Evolutionary conservation across 2,329 filamentous ascomycete genomes (phyloP).

Genomic region (Metarhizium sp.): DNA sequence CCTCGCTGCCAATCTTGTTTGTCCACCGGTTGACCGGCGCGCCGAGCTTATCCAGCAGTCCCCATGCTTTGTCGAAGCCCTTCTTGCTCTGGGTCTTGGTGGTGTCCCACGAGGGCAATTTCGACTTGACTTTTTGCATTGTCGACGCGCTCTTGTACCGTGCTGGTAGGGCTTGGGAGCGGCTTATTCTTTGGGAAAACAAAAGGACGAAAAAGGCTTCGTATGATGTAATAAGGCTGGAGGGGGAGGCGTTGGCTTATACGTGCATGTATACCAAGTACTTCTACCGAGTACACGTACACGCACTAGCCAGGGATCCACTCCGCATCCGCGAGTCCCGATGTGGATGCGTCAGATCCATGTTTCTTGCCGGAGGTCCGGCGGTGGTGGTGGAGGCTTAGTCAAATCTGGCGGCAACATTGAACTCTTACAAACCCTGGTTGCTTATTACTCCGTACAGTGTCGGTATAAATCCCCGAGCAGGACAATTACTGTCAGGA

Average conservation of each 20-base stretch:
- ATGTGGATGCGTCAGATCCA: not conserved
- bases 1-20: constrained; percentile 70
- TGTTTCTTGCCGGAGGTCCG: not conserved
- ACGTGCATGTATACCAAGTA: not conserved
- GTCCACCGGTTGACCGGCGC: constrained; percentile 70
- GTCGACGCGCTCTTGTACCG: not conserved
- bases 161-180: not conserved
- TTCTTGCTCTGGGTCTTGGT: constrained; percentile 49
- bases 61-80: constrained; percentile 67
- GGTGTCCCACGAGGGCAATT: constrained; percentile 38
- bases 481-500: too few species aligned
- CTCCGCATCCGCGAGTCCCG: not conserved
- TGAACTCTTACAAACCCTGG: too few species aligned
- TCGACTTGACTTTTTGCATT: constrained; percentile 26
- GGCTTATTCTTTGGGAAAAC: not conserved
- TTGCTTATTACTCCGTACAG: too few species aligned
- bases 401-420: not conserved
- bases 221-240: not conserved
- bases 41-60: constrained; percentile 40
- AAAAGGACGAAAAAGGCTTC: not conserved
- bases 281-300: not conserved
- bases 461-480: constrained; percentile 17
- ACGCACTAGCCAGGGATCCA: not conserved
- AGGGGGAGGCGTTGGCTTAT: not conserved
- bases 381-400: not conserved